Evolutionary conservation across 306 rosid species (phyloP), one percentile per base, ranked within the genome.

Genomic region (Cucurbita argyrosperma): DNA sequence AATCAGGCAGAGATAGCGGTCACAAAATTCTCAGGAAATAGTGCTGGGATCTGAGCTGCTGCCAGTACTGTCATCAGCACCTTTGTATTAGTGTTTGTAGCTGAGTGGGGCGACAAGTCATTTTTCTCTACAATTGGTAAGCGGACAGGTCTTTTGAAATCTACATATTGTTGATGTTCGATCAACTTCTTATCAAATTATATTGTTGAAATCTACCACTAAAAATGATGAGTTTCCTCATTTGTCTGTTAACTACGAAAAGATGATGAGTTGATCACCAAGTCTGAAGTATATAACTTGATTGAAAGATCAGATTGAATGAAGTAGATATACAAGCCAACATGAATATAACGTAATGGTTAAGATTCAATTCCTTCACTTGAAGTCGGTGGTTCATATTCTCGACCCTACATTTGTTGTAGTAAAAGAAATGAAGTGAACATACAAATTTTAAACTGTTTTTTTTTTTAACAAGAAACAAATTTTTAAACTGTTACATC

Each of bases 71-170:
- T 78, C 66, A 66, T 79, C 77, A 91, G 96, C 80, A 89, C 97
- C 14, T 94, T 94, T 76, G 72, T 79, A 65, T 76, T 94, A 76
- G 96, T 94, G 78, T 94, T 94, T 85, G 97, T 94, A 21, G 97
- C 99, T 50, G 97, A 94, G 81, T 94, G 99, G 99, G 97, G 99
- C 19, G 99, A 94, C 77, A 94, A 94, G 75, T 94, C 97, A 63
- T 91, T 94, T 84, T 91, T 94, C 87, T 91, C 99, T 42, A 91
- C 99, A 53, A 89, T 94, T 70, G 99, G 99, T 94, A 80, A 83
- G 90, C 80, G 52, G 38, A 60, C 35, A 79, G 46, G 2, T 46
- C 62, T 47, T 35, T 7, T 46, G 21, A 69, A 26, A 26, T 69
- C 23, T 69, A 69, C 21, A 13, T 45, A 46, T 49, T 49, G 8